Base-by-base conservation (phyloP, 2,329 filamentous ascomycete genomes). In the Clarireedia hainanense region DNA sequence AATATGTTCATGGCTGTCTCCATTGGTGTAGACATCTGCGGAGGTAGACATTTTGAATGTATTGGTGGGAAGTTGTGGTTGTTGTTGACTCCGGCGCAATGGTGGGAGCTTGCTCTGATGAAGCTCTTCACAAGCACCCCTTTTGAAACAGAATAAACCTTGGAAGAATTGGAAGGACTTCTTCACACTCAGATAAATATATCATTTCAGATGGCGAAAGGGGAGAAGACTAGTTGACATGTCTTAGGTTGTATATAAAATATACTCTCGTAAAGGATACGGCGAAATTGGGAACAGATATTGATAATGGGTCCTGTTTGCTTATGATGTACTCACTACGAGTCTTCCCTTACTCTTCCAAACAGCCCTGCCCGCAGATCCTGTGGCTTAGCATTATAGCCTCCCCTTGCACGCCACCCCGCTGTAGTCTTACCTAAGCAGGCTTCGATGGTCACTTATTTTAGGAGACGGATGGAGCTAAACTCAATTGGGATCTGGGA, bases 1-100 rank as follows among this genome's bases (percentile, higher is more conserved):
- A n/a, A 68, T 66, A 58, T 67, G 58, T 30, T 67, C 63, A 63
- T 68, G 64, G 42, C 60, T 42, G 57, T 66, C 59, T 4, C 58
- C 64, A 47, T 65, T 66, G 6, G 57, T 37, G 23, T 61, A 57
- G 4, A 64, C 39, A 36, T 67, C 63, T 52, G 65, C 49, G 30
- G 65, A 65, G 14, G 66, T 64, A 47, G 67, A 67, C 66, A 68
- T 68, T 7, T 43, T 61, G 57, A 52, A 15, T 30, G 48, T 26
- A n/a, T 24, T 45, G n/a, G 10, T 34, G 12, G 12, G 30, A 9
- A 34, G 10, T 34, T 34, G 30, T 34, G 30, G 30, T 34, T 34
- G 30, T 34, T 34, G 9, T 34, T 34, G 30, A 12, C 10, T 14
- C 12, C 12, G 30, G 30, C 30, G 30, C 30, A 34, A 34, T 34